Evolutionary conservation across 1,284 basidiomycete genomes (phyloP), one percentile per base, ranked within the genome.

Genomic region (Gymnopus androsaceus): DNA sequence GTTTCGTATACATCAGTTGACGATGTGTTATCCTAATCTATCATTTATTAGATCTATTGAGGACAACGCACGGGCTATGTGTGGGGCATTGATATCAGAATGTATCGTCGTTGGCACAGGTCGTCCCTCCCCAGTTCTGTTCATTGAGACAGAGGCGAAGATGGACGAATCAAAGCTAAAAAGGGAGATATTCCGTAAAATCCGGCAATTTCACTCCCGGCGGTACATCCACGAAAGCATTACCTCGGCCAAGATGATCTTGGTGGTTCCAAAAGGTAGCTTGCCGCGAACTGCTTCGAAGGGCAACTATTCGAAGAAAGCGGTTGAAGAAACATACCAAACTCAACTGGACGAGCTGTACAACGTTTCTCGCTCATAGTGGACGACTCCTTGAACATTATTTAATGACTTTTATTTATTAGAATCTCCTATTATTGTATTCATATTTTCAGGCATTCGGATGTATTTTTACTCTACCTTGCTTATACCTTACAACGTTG

Each of bases 191-290:
- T 76, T 87, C 54, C 79, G 84, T 19, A 82, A 84, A 61, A 88
- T 82, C 9, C 73, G 82, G 23, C 76, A 74, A 14, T 89, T 89
- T 73, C 83, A 89, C 68, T 74, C 75, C 4, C 73, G 85, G 37
- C 76, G 86, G 53, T 89, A 88, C 66, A 68, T 85, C 30, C 87
- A 89, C 68, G 87, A 89, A 68, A 83, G 84, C 25, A 84, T 89
- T 65, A 75, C 77, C 3, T 80, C 78, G 21, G 63, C 79, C 8
- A 75, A 82, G 37, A 77, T 85, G 73, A 78, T 89, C 62, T 67
- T 88, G 55, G 70, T 88, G 40, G 85, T 87, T 19, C 74, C 78
- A 15, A 71, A 73, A 45, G 75, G 76, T 40, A 78, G 82, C 1
- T 76, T 88, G 52, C 87, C 87, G 17, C 75, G 86, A 55, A 89